Evolutionary conservation across 2,329 filamentous ascomycete species (phyloP).

Genomic region (Colletotrichum zoysiae): DNA sequence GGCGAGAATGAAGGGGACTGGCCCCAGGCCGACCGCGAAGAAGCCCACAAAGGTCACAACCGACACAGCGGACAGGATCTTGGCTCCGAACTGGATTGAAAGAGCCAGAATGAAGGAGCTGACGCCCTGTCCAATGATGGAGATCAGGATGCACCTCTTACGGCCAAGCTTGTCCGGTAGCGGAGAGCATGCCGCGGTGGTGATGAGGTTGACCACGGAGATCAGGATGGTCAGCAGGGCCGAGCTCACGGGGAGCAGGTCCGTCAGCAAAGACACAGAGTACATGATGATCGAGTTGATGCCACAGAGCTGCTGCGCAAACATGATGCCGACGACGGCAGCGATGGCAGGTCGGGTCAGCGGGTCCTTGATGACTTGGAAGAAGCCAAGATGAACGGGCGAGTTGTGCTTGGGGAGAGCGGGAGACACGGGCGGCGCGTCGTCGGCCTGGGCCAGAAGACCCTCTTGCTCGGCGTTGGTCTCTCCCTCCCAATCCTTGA

Average conservation of each 20-base stretch:
- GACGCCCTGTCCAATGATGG: conserved; percentile 85
- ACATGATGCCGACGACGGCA: conserved; percentile 90
- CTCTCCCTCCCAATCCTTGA: conserved; percentile 68
- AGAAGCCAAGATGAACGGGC: conserved; percentile 66
- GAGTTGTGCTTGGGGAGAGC: conserved; percentile 43
- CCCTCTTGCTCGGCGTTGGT: conserved; percentile 75
- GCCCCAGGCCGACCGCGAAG: conserved; percentile 91
- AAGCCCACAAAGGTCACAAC: conserved; percentile 89
- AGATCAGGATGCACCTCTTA: conserved; percentile 85
- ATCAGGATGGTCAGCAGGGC: conserved; percentile 88
- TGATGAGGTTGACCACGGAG: conserved; percentile 86
- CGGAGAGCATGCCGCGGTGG: conserved; percentile 84
- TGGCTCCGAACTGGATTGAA: conserved; percentile 79
- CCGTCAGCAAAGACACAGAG: conserved; percentile 87
- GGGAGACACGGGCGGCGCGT: conserved; percentile 44
- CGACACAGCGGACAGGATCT: conserved; percentile 82
- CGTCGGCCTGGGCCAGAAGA: conserved; percentile 63
- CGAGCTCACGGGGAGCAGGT: conserved; percentile 84
- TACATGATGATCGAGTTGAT: conserved; percentile 99
- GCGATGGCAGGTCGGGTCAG: conserved; percentile 80
- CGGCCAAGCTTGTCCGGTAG: conserved; percentile 89
- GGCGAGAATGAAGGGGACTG: conserved; percentile 93
- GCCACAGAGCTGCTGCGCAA: conserved; percentile 90
- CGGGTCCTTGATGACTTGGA: conserved; percentile 75
- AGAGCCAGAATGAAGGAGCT: conserved; percentile 83